Percentiles rank a stretch among this genome's conserved stretches.
Evolutionary conservation across 2,329 filamentous ascomycete genomes (phyloP).

Genomic region (Pseudophaeomoniella oleicola): DNA sequence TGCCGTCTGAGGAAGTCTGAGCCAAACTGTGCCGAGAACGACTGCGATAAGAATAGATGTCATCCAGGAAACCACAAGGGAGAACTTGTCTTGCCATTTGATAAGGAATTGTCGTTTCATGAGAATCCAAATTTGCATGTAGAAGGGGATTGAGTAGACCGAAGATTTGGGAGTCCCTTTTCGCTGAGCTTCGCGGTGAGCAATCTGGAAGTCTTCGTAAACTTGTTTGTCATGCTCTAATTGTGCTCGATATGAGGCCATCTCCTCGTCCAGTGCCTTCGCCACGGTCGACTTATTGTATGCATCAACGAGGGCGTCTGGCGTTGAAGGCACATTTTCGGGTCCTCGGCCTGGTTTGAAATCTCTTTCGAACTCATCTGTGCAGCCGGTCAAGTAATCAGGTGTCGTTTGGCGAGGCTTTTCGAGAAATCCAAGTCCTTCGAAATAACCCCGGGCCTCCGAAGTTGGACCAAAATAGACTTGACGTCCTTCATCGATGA

Average conservation of each 20-base stretch:
- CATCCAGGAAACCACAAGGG: slow-evolving; percentile 58
- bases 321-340: slow-evolving; percentile 52
- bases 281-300: slow-evolving; percentile 53
- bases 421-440: slow-evolving; percentile 58
- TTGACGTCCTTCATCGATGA: slow-evolving; percentile 61
- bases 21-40: slow-evolving; percentile 65
- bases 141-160: slow-evolving; percentile 71
- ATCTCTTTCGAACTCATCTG: slow-evolving; percentile 68
- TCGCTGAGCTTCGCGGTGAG: slow-evolving; percentile 66
- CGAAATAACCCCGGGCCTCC: slow-evolving; percentile 60
- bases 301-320: slow-evolving; percentile 52
- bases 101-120: slow-evolving; percentile 74
- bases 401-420: slow-evolving; percentile 67
- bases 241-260: slow-evolving; percentile 51
- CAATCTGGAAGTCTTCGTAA: slow-evolving; percentile 61
- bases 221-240: slow-evolving; percentile 51
- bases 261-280: slow-evolving; percentile 46
- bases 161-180: slow-evolving; percentile 55
- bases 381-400: slow-evolving; percentile 70
- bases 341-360: slow-evolving; percentile 54
- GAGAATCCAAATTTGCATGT: slow-evolving; percentile 67
- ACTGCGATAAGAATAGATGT: slow-evolving; percentile 61
- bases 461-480: slow-evolving; percentile 59
- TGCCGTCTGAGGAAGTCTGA: slow-evolving; percentile 48
- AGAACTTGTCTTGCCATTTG: slow-evolving; percentile 74